Evolutionary conservation across 139 green algal genomes (phyloP).

Genomic region (Edaphochlamys debaryana): DNA sequence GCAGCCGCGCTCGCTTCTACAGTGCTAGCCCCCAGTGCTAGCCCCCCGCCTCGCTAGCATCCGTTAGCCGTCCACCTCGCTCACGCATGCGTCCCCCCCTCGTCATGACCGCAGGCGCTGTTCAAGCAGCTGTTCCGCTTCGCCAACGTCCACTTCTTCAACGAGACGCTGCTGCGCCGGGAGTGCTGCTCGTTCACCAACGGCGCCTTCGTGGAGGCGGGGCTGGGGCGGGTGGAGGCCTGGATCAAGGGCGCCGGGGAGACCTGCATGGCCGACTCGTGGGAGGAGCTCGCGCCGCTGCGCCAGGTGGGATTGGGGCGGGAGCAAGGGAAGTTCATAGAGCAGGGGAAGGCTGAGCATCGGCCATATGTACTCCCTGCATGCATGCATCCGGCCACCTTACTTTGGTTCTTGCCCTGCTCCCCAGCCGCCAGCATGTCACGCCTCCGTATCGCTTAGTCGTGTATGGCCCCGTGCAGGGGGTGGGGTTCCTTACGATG

Average conservation of each 20-base stretch:
- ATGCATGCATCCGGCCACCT: no score
- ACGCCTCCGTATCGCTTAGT: no score
- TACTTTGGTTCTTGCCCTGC: no score
- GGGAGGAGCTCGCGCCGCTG: constrained; percentile 96
- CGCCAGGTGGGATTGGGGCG: constrained; percentile 87
- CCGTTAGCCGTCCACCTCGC: no score
- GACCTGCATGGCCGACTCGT: constrained; percentile 85
- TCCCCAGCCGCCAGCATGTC: no score
- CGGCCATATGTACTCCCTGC: no score
- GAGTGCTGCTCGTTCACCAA: constrained; percentile 99
- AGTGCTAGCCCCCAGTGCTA: not conserved
- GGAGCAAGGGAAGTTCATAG: no score
- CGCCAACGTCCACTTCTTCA: constrained; percentile 99
- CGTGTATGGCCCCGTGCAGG: no score
- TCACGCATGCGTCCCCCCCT: no score
- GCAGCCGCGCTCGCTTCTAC: no score
- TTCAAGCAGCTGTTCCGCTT: constrained; percentile 80
- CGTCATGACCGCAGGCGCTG: no score
- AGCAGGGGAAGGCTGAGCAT: no score
- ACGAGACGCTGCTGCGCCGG: constrained; percentile 96
- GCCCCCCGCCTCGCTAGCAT: not conserved
- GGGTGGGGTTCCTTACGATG: constrained; percentile 95
- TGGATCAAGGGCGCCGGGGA: constrained; percentile 82
- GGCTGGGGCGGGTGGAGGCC: constrained; percentile 73
- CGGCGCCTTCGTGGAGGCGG: constrained; percentile 91